These are phyloP conservation scores for Teunomyces atbi DNA, from an alignment of 805 yeast genomes.

Conservation along the genomic window DNA sequence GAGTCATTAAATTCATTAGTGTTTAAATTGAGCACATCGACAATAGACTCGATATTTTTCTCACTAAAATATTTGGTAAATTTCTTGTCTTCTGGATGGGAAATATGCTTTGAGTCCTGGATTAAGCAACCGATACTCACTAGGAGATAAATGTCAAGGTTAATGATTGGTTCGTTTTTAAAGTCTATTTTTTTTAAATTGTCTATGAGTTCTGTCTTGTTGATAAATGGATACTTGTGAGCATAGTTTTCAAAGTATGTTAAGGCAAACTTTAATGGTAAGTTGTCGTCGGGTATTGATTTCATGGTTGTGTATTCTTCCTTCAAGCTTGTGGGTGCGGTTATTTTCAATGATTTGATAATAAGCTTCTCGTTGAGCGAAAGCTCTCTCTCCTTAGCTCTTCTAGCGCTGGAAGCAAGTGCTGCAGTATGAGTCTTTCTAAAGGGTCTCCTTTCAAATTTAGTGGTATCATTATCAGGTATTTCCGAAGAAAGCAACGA, in stretches of 20 bases:
- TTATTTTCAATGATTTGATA: constrained; percentile 1
- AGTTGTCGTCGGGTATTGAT: constrained; percentile 23
- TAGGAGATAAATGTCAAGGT: constrained; percentile 36
- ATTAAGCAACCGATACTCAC: constrained; percentile 40
- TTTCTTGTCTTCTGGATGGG: constrained; percentile 14
- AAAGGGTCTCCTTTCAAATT: constrained; percentile 2
- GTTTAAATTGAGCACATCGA: constrained; percentile 32
- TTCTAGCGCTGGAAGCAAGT: constrained; percentile 7
- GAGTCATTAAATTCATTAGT: constrained; percentile 12
- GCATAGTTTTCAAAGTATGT: constrained; percentile 40
- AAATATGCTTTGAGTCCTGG: constrained; percentile 24
- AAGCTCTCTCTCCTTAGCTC: constrained; percentile 6
- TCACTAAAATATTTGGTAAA: constrained; percentile 33
- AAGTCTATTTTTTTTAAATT: constrained; percentile 29
- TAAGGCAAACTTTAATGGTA: constrained; percentile 31
- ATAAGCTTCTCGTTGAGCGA: constrained; percentile 5
- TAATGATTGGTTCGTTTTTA: constrained; percentile 33
- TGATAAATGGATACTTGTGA: constrained; percentile 35
- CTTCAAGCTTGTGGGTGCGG: constrained; percentile 10
- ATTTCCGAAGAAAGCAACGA: constrained; percentile 18
- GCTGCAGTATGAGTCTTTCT: constrained; percentile 8
- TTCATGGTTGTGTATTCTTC: constrained; percentile 39
- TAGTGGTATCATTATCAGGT: constrained; percentile 2
- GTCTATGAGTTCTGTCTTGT: constrained; percentile 18
- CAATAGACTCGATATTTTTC: constrained; percentile 29